Conservation (phyloP, 1,139 yeast species). For the Geotrichum bryndzae region DNA sequence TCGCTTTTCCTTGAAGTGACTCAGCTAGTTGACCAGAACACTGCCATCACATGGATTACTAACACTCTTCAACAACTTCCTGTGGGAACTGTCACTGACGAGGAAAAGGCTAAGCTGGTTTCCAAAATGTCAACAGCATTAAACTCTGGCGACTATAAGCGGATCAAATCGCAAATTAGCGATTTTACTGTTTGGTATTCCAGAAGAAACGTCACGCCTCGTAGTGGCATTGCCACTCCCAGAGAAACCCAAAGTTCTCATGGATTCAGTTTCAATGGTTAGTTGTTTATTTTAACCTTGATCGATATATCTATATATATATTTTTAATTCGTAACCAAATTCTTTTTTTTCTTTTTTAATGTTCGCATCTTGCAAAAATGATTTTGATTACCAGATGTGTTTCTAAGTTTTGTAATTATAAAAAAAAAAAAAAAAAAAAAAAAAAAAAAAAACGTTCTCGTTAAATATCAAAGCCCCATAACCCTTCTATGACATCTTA, state of each 20-base stretch:
- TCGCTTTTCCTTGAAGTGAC: conserved; percentile 66
- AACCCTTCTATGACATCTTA: no score
- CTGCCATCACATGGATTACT: conserved; percentile 56
- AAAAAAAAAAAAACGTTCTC: no score
- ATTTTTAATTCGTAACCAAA: not conserved
- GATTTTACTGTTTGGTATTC: conserved; percentile 81
- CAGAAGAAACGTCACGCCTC: conserved; percentile 53
- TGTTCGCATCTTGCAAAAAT: no score
- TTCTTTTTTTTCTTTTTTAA: no score
- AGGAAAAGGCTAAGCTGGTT: conserved; percentile 59
- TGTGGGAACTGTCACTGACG: conserved; percentile 50
- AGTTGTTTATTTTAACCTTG: not conserved
- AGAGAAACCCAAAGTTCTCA: not conserved
- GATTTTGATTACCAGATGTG: no score
- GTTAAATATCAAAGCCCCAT: no score
- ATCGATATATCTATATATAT: not conserved
- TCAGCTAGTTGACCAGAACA: conserved; percentile 43
- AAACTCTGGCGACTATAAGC: conserved; percentile 62
- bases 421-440: no score
- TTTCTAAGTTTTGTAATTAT: no score
- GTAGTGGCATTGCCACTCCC: conserved; percentile 5
- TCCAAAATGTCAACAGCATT: conserved; percentile 55
- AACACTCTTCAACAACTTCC: conserved; percentile 53
- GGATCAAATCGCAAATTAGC: conserved; percentile 61
- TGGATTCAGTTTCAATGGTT: conserved; percentile 7